Conservation (phyloP, 257 asterid species). For the Solanum gandarillasii region DNA sequence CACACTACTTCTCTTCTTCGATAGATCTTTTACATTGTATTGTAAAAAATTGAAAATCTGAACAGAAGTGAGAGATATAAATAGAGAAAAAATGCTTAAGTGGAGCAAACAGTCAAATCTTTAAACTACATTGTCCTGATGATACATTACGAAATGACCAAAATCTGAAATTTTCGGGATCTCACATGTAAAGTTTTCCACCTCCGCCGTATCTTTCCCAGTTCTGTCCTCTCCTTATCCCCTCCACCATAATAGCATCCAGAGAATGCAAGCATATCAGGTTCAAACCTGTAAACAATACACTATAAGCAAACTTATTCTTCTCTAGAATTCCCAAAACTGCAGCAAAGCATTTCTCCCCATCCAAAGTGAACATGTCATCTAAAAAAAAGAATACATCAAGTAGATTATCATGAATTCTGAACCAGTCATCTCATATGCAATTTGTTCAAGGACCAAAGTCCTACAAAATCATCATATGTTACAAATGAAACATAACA, state of each 20-base stretch:
- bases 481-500: not conserved
- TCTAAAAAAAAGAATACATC: not conserved
- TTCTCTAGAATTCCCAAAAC: not conserved
- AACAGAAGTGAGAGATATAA: not conserved
- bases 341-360: not conserved
- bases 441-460: not conserved
- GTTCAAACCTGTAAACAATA: constrained; percentile 71
- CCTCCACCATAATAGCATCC: constrained; percentile 99
- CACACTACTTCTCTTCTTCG: not conserved
- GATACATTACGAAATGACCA: not conserved
- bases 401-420: not conserved
- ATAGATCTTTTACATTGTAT: not conserved
- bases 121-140: not conserved
- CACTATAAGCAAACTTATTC: not conserved
- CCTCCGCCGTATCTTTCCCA: constrained; percentile 78
- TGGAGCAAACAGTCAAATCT: not conserved
- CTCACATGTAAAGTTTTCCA: constrained; percentile 98
- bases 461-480: not conserved
- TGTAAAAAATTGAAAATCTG: not conserved
- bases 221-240: constrained; percentile 78
- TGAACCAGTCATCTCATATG: not conserved
- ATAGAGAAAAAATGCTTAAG: not conserved
- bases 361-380: not conserved
- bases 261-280: constrained; percentile 99
- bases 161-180: not conserved